These are phyloP conservation scores for Aegilops bicornis DNA, from an alignment of 176 grass and related monocot genomes.

Conservation along the genomic window DNA sequence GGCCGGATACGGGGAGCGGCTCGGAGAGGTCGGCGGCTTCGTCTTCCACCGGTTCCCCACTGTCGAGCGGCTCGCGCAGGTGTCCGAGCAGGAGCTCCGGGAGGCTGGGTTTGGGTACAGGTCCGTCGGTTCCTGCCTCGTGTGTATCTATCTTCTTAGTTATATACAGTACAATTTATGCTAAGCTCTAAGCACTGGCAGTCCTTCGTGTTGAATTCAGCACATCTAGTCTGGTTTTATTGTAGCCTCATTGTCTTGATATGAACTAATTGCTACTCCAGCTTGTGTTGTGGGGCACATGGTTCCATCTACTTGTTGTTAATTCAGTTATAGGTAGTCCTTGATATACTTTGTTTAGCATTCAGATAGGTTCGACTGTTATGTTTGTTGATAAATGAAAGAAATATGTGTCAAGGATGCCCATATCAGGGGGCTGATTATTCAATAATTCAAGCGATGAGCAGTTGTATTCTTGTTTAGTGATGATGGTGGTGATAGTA, in stretches of 20 bases:
- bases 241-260: neutral
- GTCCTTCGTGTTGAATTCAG: neutral
- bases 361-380: neutral
- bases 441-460: neutral
- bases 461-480: neutral
- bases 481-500: neutral
- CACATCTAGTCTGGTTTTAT: neutral
- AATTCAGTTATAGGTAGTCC: neutral
- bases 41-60: slow-evolving; percentile 80
- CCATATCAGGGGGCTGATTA: neutral
- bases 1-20: slow-evolving; percentile 59
- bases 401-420: neutral
- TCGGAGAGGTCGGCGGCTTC: slow-evolving; percentile 71
- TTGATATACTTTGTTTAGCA: neutral
- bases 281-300: neutral
- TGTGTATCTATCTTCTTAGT: neutral
- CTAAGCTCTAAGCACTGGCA: neutral
- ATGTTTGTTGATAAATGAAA: slow-evolving; percentile 5
- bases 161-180: neutral
- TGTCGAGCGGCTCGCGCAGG: slow-evolving; percentile 52
- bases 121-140: slow-evolving; percentile 50
- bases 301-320: slow-evolving; percentile 2
- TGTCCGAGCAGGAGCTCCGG: slow-evolving; percentile 85
- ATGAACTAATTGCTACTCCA: neutral
- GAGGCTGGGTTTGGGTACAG: slow-evolving; percentile 89